Base-by-base conservation (phyloP, 2,329 filamentous ascomycete species). In the Colletotrichum sansevieriae region DNA sequence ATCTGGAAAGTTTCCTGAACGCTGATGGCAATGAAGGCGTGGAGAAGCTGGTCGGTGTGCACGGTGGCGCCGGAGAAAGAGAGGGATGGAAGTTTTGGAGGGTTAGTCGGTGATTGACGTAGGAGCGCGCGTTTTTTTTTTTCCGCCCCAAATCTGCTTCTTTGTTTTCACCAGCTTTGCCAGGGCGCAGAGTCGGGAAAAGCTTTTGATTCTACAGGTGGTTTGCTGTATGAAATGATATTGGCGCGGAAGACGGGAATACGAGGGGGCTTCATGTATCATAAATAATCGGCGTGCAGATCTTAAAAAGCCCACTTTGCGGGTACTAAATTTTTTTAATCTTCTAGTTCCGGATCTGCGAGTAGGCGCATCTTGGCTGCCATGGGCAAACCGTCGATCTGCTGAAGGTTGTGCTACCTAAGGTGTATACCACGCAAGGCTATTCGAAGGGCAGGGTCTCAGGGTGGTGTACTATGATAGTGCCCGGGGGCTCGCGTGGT, bases 31-130 rank as follows among this genome's bases (percentile, higher is more conserved):
- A 90, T 43, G 91, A 95, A 63, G 96, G 93, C 0, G 51, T 99
- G 20, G 95, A 98, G 79, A 86, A 87, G 74, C 83, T 99, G 46
- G 95, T 98, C 0, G 95, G 95, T 15, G 93, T 97, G 2, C 86
- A 88, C 63, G 89, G 89, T 3, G 85, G 88, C 25, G 85, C 83
- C 1, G 91, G 91, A 54, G 91, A 91, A 75, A 83, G 91, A 70
- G 91, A 93, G 74, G 92, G 92, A 3, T 96, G 93, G 93, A 95
- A 95, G 77, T 96, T 95, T 78, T 96, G 93, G 93, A 88, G 88
- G 72, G 87, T 90, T 37, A 83, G 79, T 72, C 77, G 72, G 55
- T 80, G 51, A 60, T 29, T 39, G 61, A 4, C 15, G 49, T 29
- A 35, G 8, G 3, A 18, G 65, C 33, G n/a, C n/a, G 25, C 4